These are phyloP conservation scores for Hymenoscyphus fraxineus DNA, from an alignment of 2,329 filamentous ascomycete species.

Conservation along the genomic window DNA sequence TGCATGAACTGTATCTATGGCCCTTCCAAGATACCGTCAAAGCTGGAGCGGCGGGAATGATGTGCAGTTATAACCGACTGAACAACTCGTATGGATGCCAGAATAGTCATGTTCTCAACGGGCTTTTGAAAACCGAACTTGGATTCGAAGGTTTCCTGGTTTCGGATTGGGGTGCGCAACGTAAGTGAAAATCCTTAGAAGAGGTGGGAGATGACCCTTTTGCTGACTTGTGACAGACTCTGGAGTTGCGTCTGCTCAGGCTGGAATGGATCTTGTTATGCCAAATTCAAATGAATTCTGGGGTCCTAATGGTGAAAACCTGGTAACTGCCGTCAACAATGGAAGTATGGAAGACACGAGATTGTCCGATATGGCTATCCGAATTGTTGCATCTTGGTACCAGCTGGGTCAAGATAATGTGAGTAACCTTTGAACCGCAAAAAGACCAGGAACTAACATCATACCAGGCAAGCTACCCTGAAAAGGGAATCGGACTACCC, in stretches of 20 bases:
- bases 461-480: conserved; percentile 26
- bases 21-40: conserved; percentile 78
- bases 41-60: conserved; percentile 71
- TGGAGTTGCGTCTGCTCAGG: conserved; percentile 71
- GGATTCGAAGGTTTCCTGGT: conserved; percentile 84
- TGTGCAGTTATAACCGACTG: conserved; percentile 77
- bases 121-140: conserved; percentile 76
- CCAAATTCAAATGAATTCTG: conserved; percentile 20
- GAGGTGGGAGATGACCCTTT: background rate
- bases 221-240: conserved; percentile 42
- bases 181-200: conserved; percentile 1
- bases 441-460: background rate
- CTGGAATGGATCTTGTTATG: conserved; percentile 68
- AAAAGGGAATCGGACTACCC: conserved; percentile 47
- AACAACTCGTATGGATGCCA: conserved; percentile 67
- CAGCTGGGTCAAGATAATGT: conserved; percentile 53
- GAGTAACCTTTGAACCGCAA: conserved; percentile 16
- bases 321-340: conserved; percentile 54
- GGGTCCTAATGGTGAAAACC: conserved; percentile 32
- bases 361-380: conserved; percentile 58
- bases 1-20: conserved; percentile 80
- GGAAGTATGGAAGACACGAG: conserved; percentile 53
- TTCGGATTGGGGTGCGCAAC: conserved; percentile 81
- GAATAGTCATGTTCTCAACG: conserved; percentile 76
- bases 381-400: conserved; percentile 56